Conservation (phyloP, 108 stramenopile species). For the Nannochloropsis salina region DNA sequence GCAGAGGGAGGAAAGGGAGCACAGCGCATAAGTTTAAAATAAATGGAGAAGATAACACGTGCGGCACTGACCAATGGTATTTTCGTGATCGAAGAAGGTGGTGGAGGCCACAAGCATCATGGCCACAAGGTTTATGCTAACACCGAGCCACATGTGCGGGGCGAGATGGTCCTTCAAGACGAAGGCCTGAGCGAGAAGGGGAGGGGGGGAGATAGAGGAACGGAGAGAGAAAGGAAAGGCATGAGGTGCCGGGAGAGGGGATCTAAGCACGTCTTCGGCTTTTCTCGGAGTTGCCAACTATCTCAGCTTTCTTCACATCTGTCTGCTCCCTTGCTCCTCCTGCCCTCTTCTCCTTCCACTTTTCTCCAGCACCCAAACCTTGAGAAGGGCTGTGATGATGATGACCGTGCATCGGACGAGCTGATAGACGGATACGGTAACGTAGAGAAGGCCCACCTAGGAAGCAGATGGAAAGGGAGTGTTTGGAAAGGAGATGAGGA, state of each 20-base stretch:
- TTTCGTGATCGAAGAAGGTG: constrained; percentile 43
- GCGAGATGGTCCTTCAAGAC: constrained; percentile 37
- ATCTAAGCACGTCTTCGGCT: neutral
- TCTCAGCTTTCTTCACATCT: neutral
- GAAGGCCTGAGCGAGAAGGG: constrained; percentile 36
- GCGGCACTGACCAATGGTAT: neutral
- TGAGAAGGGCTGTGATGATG: constrained; percentile 54
- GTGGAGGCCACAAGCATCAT: constrained; percentile 53
- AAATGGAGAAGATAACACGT: neutral
- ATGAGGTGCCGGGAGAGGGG: neutral
- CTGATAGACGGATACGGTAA: constrained; percentile 53
- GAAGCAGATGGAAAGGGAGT: neutral
- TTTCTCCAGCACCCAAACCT: constrained; percentile 21
- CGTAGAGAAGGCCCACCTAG: constrained; percentile 51
- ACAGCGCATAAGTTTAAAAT: too few species aligned
- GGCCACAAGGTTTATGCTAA: constrained; percentile 47
- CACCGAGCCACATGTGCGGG: constrained; percentile 54
- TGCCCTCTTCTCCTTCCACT: neutral
- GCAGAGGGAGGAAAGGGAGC: neutral
- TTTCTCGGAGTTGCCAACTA: neutral
- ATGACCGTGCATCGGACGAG: constrained; percentile 54
- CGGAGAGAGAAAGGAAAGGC: neutral
- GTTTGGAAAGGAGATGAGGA: neutral
- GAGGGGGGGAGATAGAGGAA: neutral
- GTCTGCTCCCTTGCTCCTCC: neutral